Base-by-base conservation (phyloP, 441 rosid genomes). In the Rhodomyrtus psidioides region DNA sequence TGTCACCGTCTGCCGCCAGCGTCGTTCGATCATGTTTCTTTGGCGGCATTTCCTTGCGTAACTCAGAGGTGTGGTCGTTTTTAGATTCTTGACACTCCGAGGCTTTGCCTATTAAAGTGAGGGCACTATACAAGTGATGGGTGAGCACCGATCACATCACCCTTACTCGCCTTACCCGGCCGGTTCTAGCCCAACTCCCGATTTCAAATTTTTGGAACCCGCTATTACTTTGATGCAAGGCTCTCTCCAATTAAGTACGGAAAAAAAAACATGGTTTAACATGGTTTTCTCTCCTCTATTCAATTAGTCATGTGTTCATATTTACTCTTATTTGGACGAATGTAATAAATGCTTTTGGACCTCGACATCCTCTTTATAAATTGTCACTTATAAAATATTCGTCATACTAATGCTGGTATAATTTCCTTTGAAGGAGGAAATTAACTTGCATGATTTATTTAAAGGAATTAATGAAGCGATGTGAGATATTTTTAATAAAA, bases 171-270 rank as follows among this genome's bases (percentile, higher is more conserved):
- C 42, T 12, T 16, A 28, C 34, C 1, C 0, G 34, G 17, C 5
- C 3, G 0, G 1, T 62, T 4, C 0, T 7, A 0, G 6, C 16
- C 42, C 23, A 0, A 28, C 34, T 28, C 44, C 0, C 0, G 0
- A 4, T 30, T 62, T 0, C 30, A 0, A 62, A 62, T 2, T 17
- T 62, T 0, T 62, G 0, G 13, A 0, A 0, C 0, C 2, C 0
- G 24, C 2, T 62, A 9, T 62, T 62, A 28, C 6, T 0, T 7
- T n/a, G 1, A 27, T 60, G 4, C 21, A 60, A 60, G 39, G 74
- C 74, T 15, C 39, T 60, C 42, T 7, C 21, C 55, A 15, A 4
- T 28, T 4, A 60, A 60, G 58, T 23, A 56, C 2, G 6, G 13
- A 10, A 56, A n/a, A 55, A 55, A 56, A 24, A 24, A 24, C 59